phyloP scores from a whole-genome alignment of 257 asterid species.

The Orobanche coerulescens region DNA sequence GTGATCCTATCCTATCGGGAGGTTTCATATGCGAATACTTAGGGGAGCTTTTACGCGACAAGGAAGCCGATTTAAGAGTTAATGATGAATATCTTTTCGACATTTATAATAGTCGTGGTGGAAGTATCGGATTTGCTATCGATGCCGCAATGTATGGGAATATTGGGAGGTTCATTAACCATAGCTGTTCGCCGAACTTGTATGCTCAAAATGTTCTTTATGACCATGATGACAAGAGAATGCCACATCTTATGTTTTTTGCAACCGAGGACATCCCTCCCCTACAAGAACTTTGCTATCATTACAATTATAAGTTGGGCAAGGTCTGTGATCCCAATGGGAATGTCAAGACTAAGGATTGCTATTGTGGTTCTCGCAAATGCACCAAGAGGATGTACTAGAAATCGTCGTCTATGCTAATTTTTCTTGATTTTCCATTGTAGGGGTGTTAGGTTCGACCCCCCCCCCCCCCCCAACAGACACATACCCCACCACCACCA shows the following conservation, averaged over 20 bases:
- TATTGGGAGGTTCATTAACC: slow-evolving; percentile 80
- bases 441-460: no score
- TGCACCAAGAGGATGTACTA: slow-evolving; percentile 36
- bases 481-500: no score
- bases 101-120: slow-evolving; percentile 31
- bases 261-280: slow-evolving; percentile 47
- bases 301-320: slow-evolving; percentile 47
- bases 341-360: slow-evolving; percentile 49
- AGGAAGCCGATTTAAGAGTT: slow-evolving; percentile 51
- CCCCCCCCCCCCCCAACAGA: no score
- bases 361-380: slow-evolving; percentile 33
- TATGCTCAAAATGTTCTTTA: slow-evolving; percentile 56
- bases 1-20: slow-evolving; percentile 43
- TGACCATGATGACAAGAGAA: slow-evolving; percentile 56
- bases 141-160: slow-evolving; percentile 66
- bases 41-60: slow-evolving; percentile 60
- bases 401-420: background rate
- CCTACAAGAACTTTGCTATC: slow-evolving; percentile 46
- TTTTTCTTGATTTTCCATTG: no score
- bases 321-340: slow-evolving; percentile 54
- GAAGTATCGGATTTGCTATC: slow-evolving; percentile 37
- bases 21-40: slow-evolving; percentile 71
- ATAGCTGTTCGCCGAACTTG: slow-evolving; percentile 73
- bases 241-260: slow-evolving; percentile 80
- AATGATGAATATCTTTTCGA: slow-evolving; percentile 69